A percentile compares a stretch with the other conserved stretches of the same genome.
These are phyloP conservation scores for Bothriochloa decipiens DNA, from an alignment of 176 grass and related monocot species.

Conservation along the genomic window DNA sequence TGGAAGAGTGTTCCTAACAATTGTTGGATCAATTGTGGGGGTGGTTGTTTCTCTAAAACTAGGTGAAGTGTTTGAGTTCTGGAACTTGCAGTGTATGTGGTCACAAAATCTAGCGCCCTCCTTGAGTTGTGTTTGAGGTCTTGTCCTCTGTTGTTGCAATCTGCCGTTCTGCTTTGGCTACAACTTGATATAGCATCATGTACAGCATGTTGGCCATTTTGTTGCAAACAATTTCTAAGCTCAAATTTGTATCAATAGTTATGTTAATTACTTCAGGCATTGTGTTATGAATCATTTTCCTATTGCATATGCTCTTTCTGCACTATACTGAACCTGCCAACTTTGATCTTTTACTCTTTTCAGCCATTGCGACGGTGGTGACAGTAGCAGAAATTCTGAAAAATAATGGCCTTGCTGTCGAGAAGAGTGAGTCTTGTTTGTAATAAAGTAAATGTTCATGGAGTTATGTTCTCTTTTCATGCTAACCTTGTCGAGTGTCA, in stretches of 20 bases:
- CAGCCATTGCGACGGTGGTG: constrained; percentile 90
- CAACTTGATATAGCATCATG: background rate
- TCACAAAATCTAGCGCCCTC: background rate
- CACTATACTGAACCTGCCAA: constrained; percentile 4
- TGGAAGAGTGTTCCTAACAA: background rate
- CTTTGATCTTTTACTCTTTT: constrained; percentile 35
- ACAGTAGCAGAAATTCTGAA: constrained; percentile 92
- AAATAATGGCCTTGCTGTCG: constrained; percentile 87
- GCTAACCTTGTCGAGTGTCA: background rate
- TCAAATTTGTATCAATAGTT: background rate
- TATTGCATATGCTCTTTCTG: background rate
- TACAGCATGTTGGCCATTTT: background rate
- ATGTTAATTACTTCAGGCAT: background rate
- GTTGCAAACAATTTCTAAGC: background rate
- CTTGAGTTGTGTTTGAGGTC: background rate
- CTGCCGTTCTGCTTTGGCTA: background rate
- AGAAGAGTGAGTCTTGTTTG: constrained; percentile 70
- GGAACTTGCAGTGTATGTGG: background rate
- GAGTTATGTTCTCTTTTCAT: background rate
- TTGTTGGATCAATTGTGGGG: background rate
- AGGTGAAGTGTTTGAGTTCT: background rate
- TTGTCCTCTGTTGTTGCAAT: background rate
- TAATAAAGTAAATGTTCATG: background rate
- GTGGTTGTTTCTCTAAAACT: background rate
- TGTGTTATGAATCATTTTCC: background rate